phyloP scores from a whole-genome alignment of 768 basidiomycete genomes.

The Boletus subparvulus region DNA sequence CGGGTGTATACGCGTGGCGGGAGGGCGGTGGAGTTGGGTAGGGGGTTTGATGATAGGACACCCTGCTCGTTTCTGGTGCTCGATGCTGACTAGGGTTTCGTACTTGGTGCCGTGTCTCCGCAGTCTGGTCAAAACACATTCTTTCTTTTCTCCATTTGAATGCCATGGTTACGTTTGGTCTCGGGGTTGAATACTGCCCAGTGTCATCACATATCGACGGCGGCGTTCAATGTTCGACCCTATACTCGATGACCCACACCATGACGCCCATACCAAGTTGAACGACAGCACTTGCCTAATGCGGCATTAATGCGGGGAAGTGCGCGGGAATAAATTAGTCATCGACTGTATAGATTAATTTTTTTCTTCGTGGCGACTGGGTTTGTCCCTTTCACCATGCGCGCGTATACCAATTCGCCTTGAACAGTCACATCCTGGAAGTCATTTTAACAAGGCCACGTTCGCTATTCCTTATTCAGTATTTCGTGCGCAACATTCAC shows the following conservation, averaged over 20 bases:
- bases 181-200: not conserved
- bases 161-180: not conserved
- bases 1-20: slow-evolving; percentile 45
- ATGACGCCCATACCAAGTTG: not conserved
- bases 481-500: no score
- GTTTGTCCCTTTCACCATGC: not conserved
- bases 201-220: not conserved
- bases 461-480: no score
- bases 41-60: no score
- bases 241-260: not conserved
- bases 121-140: not conserved
- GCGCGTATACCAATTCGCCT: no score
- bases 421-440: not conserved
- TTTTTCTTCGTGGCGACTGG: no score
- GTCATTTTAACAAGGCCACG: no score
- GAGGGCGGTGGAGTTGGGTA: slow-evolving; percentile 2
- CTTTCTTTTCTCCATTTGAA: not conserved
- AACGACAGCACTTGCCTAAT: slow-evolving; percentile 28
- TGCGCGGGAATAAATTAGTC: slow-evolving; percentile 25
- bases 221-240: not conserved
- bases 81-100: not conserved
- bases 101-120: not conserved
- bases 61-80: not conserved
- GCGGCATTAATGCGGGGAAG: not conserved
- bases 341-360: slow-evolving; percentile 18